phyloP scores from a whole-genome alignment of 768 basidiomycete species.

The Russula emetica region DNA sequence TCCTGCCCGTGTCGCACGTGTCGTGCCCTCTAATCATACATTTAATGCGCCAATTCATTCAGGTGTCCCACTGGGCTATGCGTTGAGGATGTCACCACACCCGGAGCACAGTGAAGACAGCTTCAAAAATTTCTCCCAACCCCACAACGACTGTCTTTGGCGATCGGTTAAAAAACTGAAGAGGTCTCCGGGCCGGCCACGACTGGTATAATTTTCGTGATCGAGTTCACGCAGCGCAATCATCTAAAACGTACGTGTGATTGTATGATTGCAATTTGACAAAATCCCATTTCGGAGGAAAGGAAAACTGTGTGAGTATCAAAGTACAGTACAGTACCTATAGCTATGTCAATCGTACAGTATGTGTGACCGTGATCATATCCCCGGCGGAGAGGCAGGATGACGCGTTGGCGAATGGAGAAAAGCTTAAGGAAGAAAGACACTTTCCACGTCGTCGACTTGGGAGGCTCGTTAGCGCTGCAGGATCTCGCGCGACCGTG shows the following conservation, averaged over 20 bases:
- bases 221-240: background rate
- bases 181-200: background rate
- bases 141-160: background rate
- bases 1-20: background rate
- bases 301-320: no score
- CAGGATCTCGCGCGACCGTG: background rate
- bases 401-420: background rate
- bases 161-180: background rate
- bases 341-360: background rate
- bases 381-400: background rate
- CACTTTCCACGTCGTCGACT: no score
- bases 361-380: no score
- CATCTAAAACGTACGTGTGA: background rate
- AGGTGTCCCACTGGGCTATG: background rate
- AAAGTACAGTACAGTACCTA: background rate
- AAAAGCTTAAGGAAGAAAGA: background rate
- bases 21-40: background rate
- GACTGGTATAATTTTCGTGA: background rate
- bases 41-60: background rate
- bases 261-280: background rate
- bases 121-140: no score
- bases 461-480: background rate
- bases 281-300: background rate
- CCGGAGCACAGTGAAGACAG: background rate
- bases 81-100: background rate